Evolutionary conservation across 495 filamentous ascomycete species (phyloP), one percentile per base, ranked within the genome.

Genomic region (Polyplosphaeria fusca): DNA sequence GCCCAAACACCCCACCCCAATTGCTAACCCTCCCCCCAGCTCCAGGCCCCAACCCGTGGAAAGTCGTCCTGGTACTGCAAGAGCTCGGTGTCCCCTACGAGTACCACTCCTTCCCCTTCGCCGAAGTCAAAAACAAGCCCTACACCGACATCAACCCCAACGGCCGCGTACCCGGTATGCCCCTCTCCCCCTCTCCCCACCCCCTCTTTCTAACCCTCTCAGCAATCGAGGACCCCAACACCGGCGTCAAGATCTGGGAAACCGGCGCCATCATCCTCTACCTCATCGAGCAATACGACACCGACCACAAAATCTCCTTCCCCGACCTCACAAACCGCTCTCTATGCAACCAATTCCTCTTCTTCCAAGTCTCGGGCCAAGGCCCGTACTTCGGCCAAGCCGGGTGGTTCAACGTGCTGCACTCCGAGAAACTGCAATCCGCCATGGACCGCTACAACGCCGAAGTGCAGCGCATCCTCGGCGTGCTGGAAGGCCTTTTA

Each of bases 201-300:
- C 7, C 30, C 7, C 30, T 35, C 30, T 35, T 35, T 14, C 7
- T 14, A 35, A 35, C 7, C 30, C 14, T 35, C 30, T n/a, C n/a
- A 58, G 54, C 55, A 7, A 66, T 66, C 47, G 22, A 52, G 11
- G 64, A 66, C 42, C 60, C 54, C 18, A 67, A 67, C 35, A 67
- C 61, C n/a, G 44, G 49, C 27, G 13, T 67, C 41, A 50, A 27
- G 27, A 52, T 67, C 0, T 67, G 64, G 64, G 64, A 67, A 25
- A 52, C 61, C 40, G 61, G 64, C 22, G 64, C 64, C 23, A 67
- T 67, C 26, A 39, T 65, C 48, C n/a, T 57, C 40, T 67, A 67
- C 37, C 47, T 67, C 3, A 27, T 65, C 13, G 61, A 67, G 46
- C 37, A 45, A 22, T 66, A 66, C 47, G 64, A 66, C 22, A 60